Evolutionary conservation across 371 early-diverging fungal genomes (phyloP).

Genomic region (Batkoa obscura): DNA sequence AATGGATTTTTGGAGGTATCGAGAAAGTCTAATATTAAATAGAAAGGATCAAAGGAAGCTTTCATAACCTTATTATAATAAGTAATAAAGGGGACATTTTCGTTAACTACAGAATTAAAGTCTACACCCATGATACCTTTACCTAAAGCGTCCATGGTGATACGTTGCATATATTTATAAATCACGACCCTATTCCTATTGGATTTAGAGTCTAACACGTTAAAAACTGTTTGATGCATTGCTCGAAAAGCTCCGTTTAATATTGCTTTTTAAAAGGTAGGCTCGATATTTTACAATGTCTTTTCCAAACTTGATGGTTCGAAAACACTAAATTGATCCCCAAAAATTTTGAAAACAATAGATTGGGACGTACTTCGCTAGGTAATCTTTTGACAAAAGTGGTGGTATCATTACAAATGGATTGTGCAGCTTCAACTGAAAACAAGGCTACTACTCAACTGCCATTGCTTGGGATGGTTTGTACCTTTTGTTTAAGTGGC

Average conservation of each 20-base stretch:
- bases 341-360: not conserved
- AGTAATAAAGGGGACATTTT: not conserved
- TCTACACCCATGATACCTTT: not conserved
- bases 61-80: not conserved
- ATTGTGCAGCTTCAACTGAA: not conserved
- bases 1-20: not conserved
- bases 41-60: not conserved
- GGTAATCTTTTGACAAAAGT: slow-evolving; percentile 1
- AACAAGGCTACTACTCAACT: not conserved
- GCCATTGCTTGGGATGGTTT: no score
- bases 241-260: not conserved
- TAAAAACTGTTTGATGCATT: not conserved
- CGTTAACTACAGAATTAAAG: not conserved
- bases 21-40: not conserved
- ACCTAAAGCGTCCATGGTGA: not conserved
- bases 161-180: not conserved
- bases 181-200: slow-evolving; percentile 14
- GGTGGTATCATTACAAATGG: not conserved
- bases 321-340: not conserved
- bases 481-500: no score
- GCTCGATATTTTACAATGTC: slow-evolving; percentile 1
- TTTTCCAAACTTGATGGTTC: slow-evolving; percentile 4
- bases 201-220: slow-evolving; percentile 7
- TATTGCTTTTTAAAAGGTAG: not conserved
- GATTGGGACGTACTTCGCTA: not conserved